phyloP scores from a whole-genome alignment of 225 moss, liverwort and hornwort species.

The Physcomitrellopsis africana region DNA sequence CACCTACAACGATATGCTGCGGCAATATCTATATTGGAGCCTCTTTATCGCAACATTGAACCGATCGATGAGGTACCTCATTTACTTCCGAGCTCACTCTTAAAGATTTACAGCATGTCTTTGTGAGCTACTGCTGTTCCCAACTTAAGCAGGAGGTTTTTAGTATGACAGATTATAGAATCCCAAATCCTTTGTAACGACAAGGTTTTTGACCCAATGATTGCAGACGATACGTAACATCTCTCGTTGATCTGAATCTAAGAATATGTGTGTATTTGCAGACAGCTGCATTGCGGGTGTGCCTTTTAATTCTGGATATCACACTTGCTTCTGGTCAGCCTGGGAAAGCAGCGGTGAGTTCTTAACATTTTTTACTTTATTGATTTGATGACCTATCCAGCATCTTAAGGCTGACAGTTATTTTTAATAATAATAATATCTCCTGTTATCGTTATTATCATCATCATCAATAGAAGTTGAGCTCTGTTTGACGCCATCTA shows the following conservation, averaged over 20 bases:
- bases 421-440: neutral
- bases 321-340: conserved; percentile 74
- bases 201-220: neutral
- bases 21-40: conserved; percentile 38
- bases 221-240: neutral
- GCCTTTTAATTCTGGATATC: conserved; percentile 73
- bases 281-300: conserved; percentile 76
- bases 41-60: conserved; percentile 43
- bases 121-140: neutral
- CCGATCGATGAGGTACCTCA: conserved; percentile 41
- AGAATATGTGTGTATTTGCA: conserved; percentile 33
- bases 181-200: neutral
- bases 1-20: conserved; percentile 39
- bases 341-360: conserved; percentile 76
- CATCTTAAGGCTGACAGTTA: neutral
- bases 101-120: conserved; percentile 1
- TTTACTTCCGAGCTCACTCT: neutral
- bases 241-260: conserved; percentile 7
- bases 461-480: neutral
- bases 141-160: neutral
- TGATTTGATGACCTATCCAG: conserved; percentile 1
- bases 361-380: neutral
- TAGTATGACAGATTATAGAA: neutral
- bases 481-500: conserved; percentile 2
- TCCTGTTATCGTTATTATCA: neutral